Evolutionary conservation across 1,284 basidiomycete species (phyloP).

Genomic region (Irpex rosettiformis): DNA sequence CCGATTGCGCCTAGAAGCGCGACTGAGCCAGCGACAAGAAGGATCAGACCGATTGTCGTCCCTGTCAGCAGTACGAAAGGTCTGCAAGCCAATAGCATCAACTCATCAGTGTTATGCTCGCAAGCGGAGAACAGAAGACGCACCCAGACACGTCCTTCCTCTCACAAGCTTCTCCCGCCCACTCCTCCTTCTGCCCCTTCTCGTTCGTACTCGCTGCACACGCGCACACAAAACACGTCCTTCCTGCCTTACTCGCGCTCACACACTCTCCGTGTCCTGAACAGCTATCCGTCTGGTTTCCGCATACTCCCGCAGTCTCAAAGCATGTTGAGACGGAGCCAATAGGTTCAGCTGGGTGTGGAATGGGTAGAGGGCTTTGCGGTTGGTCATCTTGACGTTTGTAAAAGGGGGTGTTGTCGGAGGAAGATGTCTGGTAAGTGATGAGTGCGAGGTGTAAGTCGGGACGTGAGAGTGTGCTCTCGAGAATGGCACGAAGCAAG

Average conservation of each 20-base stretch:
- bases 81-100: slow-evolving; percentile 30
- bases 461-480: slow-evolving; percentile 34
- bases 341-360: slow-evolving; percentile 47
- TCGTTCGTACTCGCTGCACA: slow-evolving; percentile 51
- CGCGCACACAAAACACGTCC: slow-evolving; percentile 70
- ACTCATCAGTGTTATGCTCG: slow-evolving; percentile 8
- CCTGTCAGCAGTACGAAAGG: slow-evolving; percentile 72
- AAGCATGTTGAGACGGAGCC: slow-evolving; percentile 66
- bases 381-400: slow-evolving; percentile 37
- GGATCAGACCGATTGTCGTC: slow-evolving; percentile 57
- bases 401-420: slow-evolving; percentile 17
- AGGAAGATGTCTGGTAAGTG: slow-evolving; percentile 34
- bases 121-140: slow-evolving; percentile 26
- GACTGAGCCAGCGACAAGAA: slow-evolving; percentile 66
- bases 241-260: slow-evolving; percentile 54
- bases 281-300: slow-evolving; percentile 59
- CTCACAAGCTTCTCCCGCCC: slow-evolving; percentile 75
- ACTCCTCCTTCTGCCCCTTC: slow-evolving; percentile 54
- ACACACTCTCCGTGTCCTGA: slow-evolving; percentile 70
- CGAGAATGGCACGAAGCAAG: slow-evolving; percentile 42
- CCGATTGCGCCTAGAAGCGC: slow-evolving; percentile 63
- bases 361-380: slow-evolving; percentile 50
- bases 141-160: slow-evolving; percentile 76
- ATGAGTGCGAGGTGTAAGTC: slow-evolving; percentile 52
- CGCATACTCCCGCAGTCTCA: slow-evolving; percentile 49